Percentiles rank a stretch among this genome's conserved stretches.
Conservation (phyloP, 176 grass and related monocot species). For the Rhynchospora pubera region DNA sequence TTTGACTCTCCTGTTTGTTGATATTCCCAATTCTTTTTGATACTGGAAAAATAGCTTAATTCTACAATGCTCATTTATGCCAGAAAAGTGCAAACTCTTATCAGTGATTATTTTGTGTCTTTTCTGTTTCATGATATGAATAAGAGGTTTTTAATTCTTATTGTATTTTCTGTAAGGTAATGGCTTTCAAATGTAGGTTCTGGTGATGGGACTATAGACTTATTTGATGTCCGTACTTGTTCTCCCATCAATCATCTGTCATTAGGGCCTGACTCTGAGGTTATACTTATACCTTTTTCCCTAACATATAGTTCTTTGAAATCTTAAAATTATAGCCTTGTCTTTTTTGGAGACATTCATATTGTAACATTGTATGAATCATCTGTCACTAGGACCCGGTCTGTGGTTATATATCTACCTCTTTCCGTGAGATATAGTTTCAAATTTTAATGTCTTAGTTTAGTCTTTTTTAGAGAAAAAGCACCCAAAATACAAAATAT, state of each 20-base stretch:
- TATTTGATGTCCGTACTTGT: constrained; percentile 89
- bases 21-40: neutral
- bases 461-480: neutral
- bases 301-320: constrained; percentile 4
- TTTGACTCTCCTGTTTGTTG: neutral
- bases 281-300: constrained; percentile 26
- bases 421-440: constrained; percentile 8
- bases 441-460: neutral
- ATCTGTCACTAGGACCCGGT: constrained; percentile 76
- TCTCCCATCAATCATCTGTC: constrained; percentile 89
- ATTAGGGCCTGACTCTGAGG: constrained; percentile 71
- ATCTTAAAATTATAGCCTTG: neutral
- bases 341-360: neutral
- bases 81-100: neutral
- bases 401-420: constrained; percentile 48
- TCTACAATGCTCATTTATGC: neutral
- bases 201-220: constrained; percentile 86
- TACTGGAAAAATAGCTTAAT: neutral
- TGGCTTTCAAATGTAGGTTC: constrained; percentile 55
- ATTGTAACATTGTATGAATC: constrained; percentile 36
- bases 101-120: neutral
- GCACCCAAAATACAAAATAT: neutral
- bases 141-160: neutral
- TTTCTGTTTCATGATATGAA: constrained; percentile 6
- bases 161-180: neutral